Conservation (phyloP, 257 asterid genomes). For the Oldenlandia corymbosa region DNA sequence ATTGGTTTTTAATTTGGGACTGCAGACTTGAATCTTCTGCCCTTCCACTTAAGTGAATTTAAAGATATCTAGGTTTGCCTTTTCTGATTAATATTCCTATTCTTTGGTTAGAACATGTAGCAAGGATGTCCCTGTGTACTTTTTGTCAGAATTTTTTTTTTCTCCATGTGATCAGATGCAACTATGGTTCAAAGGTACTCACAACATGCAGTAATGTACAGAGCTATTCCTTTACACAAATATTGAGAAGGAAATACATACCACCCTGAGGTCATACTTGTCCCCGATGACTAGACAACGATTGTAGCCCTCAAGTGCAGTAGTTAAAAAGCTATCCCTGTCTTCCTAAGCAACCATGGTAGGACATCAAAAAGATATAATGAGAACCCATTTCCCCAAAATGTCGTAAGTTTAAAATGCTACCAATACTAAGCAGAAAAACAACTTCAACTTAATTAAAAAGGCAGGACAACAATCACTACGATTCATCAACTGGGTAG, state of each 20-base stretch:
- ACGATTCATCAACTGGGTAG: background rate
- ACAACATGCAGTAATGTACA: background rate
- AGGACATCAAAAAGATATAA: constrained; percentile 18
- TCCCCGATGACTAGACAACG: constrained; percentile 86
- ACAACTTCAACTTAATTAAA: background rate
- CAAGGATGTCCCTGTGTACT: no score
- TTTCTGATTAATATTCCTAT: no score
- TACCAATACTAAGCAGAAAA: no score
- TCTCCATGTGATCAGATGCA: no score
- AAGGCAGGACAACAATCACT: background rate
- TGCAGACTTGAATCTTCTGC: no score
- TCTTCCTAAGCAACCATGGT: constrained; percentile 63
- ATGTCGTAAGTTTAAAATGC: background rate
- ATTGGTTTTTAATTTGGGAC: no score
- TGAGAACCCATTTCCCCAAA: background rate
- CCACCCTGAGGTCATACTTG: constrained; percentile 92
- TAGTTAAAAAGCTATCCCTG: constrained; percentile 71
- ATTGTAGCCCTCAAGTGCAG: constrained; percentile 81
- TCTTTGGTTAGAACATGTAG: no score
- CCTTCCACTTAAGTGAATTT: no score
- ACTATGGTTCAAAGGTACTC: no score
- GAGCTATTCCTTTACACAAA: background rate
- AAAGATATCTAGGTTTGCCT: no score
- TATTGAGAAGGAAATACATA: constrained; percentile 33
- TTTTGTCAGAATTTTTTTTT: no score